Evolutionary conservation across 1,284 basidiomycete genomes (phyloP).

Genomic region (Ganoderma multipileum): DNA sequence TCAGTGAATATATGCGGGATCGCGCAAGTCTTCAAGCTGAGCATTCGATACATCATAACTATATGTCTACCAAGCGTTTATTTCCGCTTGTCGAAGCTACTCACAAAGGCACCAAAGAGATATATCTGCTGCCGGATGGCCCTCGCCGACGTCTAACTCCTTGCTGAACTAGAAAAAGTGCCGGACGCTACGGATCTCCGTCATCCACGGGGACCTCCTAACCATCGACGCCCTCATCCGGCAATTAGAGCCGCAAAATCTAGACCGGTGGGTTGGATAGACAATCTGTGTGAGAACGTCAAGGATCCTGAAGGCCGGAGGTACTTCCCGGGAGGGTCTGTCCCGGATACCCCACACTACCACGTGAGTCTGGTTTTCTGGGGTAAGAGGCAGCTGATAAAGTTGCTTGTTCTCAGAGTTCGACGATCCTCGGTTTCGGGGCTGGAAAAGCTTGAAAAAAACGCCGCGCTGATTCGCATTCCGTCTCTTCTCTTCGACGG

Average conservation of each 20-base stretch:
- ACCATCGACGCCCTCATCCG: conserved; percentile 21
- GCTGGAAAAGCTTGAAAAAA: background rate
- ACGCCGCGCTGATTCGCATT: background rate
- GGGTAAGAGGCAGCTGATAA: conserved; percentile 7
- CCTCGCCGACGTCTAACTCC: background rate
- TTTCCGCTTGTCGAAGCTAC: background rate
- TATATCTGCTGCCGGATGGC: background rate
- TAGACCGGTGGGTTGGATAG: conserved; percentile 14
- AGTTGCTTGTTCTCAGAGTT: background rate
- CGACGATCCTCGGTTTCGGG: background rate
- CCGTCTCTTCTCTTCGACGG: background rate
- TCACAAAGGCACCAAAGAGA: background rate
- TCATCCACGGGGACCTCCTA: conserved; percentile 6
- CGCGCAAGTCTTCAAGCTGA: background rate
- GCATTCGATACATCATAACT: background rate
- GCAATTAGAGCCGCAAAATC: conserved; percentile 11
- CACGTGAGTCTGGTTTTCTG: background rate
- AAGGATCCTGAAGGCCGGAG: background rate
- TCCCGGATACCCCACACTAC: background rate
- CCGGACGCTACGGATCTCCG: background rate
- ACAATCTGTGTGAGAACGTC: conserved; percentile 16
- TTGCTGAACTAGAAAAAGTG: background rate
- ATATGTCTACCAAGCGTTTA: background rate
- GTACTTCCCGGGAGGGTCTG: background rate
- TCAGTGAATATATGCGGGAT: background rate